phyloP scores from a whole-genome alignment of 2,329 filamentous ascomycete genomes.

The Gnomoniopsis smithogilvyi region DNA sequence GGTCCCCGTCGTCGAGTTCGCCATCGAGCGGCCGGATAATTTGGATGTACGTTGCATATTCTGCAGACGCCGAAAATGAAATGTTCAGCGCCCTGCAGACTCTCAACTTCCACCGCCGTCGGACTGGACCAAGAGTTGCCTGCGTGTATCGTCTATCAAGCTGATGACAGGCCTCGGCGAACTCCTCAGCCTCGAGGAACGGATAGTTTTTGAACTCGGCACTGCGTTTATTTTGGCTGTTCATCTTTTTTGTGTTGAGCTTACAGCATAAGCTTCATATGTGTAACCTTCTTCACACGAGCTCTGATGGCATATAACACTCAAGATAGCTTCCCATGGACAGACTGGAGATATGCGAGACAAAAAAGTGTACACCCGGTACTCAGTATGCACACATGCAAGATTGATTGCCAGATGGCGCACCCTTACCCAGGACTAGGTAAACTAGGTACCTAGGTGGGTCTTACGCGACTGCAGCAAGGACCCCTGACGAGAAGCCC shows the following conservation, averaged over 20 bases:
- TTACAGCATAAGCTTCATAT: background rate
- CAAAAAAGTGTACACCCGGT: background rate
- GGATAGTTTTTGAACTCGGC: conserved; percentile 55
- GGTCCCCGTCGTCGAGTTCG: conserved; percentile 39
- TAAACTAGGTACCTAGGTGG: background rate
- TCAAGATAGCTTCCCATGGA: background rate
- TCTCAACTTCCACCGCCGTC: conserved; percentile 52
- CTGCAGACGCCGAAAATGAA: conserved; percentile 37
- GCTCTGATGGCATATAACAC: background rate
- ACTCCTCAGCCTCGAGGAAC: conserved; percentile 58
- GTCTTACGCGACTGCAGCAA: background rate
- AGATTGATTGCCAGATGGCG: background rate
- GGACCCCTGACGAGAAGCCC: background rate
- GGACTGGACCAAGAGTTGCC: conserved; percentile 53
- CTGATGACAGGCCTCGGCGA: conserved; percentile 61
- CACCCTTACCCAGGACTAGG: too few species aligned
- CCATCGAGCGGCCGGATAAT: conserved; percentile 52
- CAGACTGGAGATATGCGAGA: background rate
- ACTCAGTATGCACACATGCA: background rate
- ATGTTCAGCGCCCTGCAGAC: conserved; percentile 49
- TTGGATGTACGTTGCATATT: conserved; percentile 51
- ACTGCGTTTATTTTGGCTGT: conserved; percentile 12
- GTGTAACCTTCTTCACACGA: background rate
- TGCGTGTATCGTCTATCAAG: conserved; percentile 58
- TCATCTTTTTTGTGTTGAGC: background rate